phyloP scores from a whole-genome alignment of 2,329 filamentous ascomycete genomes.

The Phialophora expanda region DNA sequence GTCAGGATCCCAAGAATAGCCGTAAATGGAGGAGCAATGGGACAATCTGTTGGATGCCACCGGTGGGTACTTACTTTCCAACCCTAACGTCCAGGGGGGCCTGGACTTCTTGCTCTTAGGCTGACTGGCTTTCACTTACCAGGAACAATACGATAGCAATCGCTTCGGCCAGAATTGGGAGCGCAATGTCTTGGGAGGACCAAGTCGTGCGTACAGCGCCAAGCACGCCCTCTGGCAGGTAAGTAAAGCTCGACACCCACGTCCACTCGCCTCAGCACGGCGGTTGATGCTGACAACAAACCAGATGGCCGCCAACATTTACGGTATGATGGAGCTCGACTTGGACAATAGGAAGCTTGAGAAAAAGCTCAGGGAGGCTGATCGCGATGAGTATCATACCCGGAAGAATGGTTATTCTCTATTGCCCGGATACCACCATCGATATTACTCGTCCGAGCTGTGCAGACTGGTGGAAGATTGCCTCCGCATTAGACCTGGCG shows the following conservation, averaged over 20 bases:
- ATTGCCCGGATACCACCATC: conserved; percentile 3
- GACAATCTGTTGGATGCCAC: conserved; percentile 31
- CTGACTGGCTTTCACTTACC: neutral
- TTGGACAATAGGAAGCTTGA: conserved; percentile 22
- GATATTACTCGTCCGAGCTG: conserved; percentile 20
- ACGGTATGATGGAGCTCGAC: conserved; percentile 29
- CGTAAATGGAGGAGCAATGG: conserved; percentile 23
- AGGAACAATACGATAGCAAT: conserved; percentile 29
- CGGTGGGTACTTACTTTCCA: conserved; percentile 17
- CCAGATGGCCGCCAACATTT: conserved; percentile 27
- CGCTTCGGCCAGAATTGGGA: conserved; percentile 26
- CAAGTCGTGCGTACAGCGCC: conserved; percentile 23
- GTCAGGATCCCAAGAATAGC: conserved; percentile 26
- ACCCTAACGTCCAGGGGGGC: neutral
- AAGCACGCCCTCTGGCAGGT: conserved; percentile 31
- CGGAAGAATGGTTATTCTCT: conserved; percentile 24
- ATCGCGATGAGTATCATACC: conserved; percentile 13
- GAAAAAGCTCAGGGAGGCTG: conserved; percentile 10
- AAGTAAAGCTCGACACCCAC: neutral
- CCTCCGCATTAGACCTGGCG: conserved; percentile 18
- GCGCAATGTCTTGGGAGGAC: conserved; percentile 15
- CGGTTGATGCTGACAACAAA: conserved; percentile 1
- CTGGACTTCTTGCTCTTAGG: neutral
- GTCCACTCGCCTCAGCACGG: neutral
- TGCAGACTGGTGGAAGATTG: conserved; percentile 26